Percentiles rank a stretch among this genome's conserved stretches.
Conservation (phyloP, 1,139 yeast species). For the Yamadazyma conglobata region DNA sequence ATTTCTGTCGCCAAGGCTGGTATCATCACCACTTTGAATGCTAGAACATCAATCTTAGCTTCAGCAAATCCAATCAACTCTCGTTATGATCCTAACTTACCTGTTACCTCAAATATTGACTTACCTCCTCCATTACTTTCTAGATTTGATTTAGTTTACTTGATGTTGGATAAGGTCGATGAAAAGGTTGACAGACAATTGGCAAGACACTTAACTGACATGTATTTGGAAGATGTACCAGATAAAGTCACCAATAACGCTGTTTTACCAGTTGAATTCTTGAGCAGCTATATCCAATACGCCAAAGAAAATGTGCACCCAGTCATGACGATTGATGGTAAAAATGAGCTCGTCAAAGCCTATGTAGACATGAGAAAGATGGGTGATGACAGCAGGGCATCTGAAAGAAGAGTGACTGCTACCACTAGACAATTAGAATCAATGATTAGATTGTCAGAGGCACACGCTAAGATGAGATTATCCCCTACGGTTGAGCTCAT, state of each 20-base stretch:
- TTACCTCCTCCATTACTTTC: constrained; percentile 94
- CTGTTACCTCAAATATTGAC: constrained; percentile 93
- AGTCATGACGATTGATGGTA: constrained; percentile 72
- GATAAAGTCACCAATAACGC: constrained; percentile 64
- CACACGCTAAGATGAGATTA: constrained; percentile 95
- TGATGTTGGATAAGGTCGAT: constrained; percentile 89
- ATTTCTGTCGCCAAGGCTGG: constrained; percentile 98
- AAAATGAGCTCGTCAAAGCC: constrained; percentile 79
- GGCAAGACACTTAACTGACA: constrained; percentile 85
- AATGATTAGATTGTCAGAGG: constrained; percentile 91
- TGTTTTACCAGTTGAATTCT: constrained; percentile 79
- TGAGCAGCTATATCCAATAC: constrained; percentile 85
- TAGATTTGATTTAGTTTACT: constrained; percentile 89
- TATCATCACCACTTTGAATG: constrained; percentile 92
- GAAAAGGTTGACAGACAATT: constrained; percentile 78
- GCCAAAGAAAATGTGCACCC: constrained; percentile 85
- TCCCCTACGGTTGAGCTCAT: constrained; percentile 64
- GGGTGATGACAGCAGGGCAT: constrained; percentile 85
- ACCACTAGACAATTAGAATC: constrained; percentile 96
- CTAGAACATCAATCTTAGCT: constrained; percentile 92
- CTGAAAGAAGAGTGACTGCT: constrained; percentile 93
- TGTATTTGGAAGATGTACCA: constrained; percentile 88
- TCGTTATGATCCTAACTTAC: constrained; percentile 85
- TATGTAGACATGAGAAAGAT: constrained; percentile 92
- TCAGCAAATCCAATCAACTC: constrained; percentile 98